Evolutionary conservation across 2,329 filamentous ascomycete genomes (phyloP).

Genomic region (Talaromyces sp.): DNA sequence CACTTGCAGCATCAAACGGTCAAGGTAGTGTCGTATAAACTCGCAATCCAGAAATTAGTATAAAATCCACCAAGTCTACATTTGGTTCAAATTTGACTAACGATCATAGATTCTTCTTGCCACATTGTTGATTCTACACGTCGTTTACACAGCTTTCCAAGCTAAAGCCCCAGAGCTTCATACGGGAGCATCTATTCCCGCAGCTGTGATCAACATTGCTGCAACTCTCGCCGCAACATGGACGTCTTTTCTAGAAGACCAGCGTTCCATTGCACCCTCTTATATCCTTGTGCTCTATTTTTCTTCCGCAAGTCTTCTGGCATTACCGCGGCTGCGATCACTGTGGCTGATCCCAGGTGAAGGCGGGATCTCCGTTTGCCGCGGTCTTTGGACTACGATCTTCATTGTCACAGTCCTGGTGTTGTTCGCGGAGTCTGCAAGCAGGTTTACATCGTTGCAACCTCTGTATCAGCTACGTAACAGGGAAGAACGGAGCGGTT

Average conservation of each 20-base stretch:
- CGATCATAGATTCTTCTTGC: conserved; percentile 11
- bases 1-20: conserved; percentile 15
- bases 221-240: conserved; percentile 19
- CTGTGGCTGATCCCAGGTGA: conserved; percentile 25
- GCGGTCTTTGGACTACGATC: conserved; percentile 20
- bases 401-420: conserved; percentile 35
- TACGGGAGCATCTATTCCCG: background rate
- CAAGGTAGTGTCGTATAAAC: conserved; percentile 1
- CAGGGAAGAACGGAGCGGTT: conserved; percentile 40
- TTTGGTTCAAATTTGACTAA: background rate
- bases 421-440: conserved; percentile 34
- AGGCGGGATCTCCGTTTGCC: background rate
- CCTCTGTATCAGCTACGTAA: conserved; percentile 11
- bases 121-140: conserved; percentile 28
- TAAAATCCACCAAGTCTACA: conserved; percentile 5
- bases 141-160: conserved; percentile 33
- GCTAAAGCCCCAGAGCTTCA: conserved; percentile 9
- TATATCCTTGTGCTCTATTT: conserved; percentile 34
- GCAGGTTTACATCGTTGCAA: conserved; percentile 35
- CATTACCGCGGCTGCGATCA: conserved; percentile 35
- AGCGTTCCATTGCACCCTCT: conserved; percentile 20
- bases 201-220: conserved; percentile 1
- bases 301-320: conserved; percentile 33
- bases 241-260: conserved; percentile 21
- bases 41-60: conserved; percentile 12